Evolutionary conservation across 73 alveolate species (phyloP), one percentile per base, ranked within the genome.

Genomic region (Symbiodinium natans): DNA sequence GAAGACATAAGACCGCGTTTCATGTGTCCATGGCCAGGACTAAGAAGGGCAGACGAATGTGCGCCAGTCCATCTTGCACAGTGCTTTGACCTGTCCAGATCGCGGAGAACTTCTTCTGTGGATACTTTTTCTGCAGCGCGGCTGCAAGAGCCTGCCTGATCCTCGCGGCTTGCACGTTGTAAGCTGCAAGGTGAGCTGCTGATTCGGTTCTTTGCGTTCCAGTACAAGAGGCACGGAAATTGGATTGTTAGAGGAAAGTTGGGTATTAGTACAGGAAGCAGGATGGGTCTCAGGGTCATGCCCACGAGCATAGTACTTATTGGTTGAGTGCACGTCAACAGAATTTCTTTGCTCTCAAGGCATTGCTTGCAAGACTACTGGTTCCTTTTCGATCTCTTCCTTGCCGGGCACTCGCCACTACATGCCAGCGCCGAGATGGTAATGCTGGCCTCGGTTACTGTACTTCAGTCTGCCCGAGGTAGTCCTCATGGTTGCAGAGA

Each of bases 101-200:
- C 33, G 95, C 95, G 33, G 95, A 88, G 46, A 88, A 88, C 95
- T 88, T 88, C 39, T 88, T 88, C 33, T 88, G 95, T 46, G 95
- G 86, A 73, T 88, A 88, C 95, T 88, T 88, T 68, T 88, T 88
- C 36, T 34, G 94, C 59, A 8, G 48, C 33, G 21, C 40, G 42
- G 34, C 84, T 23, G 56, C 23, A 33, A 29, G 6, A 43, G 41
- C 6, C 33, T 25, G 8, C n/a, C 82, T 29, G 33, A n/a, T 25
- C 36, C 10, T n/a, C 19, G 33, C 17, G 82, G 0, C 82, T 68
- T 68, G 33, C 39, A n/a, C 27, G 33, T 1, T n/a, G 33, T 13
- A 68, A 1, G 0, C 3, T 25, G 82, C 46, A 11, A 86, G 95
- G 74, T 9, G 95, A 88, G 80, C 71, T 88, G 68, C 86, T 88